Conservation (phyloP, 148 eudicot genomes). For the Talinum fruticosum region DNA sequence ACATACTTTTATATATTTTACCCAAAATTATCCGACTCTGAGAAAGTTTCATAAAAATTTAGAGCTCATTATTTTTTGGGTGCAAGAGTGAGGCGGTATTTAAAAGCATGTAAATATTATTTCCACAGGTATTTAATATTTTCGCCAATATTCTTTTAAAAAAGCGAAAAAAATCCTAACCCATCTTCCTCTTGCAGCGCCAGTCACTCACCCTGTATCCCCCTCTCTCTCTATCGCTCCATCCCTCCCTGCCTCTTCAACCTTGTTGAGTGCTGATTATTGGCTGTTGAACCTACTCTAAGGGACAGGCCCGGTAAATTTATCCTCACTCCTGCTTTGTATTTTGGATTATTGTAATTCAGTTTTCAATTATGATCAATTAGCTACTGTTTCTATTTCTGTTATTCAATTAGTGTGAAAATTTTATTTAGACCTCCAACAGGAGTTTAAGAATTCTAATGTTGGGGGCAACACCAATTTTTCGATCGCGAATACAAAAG, state of each 20-base stretch:
- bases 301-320: background rate
- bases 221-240: background rate
- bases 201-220: background rate
- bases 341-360: background rate
- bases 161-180: too few relatives aligned
- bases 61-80: too few relatives aligned
- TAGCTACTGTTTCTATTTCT: background rate
- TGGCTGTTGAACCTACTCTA: background rate
- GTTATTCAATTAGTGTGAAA: background rate
- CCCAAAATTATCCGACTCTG: too few relatives aligned
- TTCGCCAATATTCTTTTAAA: too few relatives aligned
- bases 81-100: too few relatives aligned
- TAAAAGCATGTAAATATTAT: too few relatives aligned
- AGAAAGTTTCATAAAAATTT: too few relatives aligned
- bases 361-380: too few relatives aligned
- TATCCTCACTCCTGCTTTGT: background rate
- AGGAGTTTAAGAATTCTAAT: background rate
- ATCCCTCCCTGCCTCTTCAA: background rate
- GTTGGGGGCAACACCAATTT: background rate
- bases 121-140: too few relatives aligned
- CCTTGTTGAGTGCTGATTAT: background rate
- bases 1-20: too few relatives aligned
- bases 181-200: background rate
- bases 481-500: background rate
- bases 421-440: background rate